Conservation (phyloP, 2,329 filamentous ascomycete genomes). For the Monosporascus sp. region DNA sequence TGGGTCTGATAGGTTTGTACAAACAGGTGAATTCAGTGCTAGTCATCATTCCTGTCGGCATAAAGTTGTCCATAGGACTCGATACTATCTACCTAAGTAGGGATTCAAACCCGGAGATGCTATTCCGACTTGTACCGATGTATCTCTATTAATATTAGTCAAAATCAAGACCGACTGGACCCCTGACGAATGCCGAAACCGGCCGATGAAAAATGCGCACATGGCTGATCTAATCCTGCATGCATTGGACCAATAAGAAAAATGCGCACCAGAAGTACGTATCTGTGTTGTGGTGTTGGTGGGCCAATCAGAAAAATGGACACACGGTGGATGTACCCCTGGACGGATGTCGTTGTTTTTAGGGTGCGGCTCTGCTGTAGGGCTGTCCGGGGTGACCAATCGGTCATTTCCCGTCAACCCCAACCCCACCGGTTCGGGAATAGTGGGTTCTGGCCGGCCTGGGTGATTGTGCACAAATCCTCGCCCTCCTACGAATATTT, state of each 20-base stretch:
- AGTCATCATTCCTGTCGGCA: no score
- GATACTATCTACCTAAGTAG: no score
- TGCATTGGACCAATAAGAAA: neutral
- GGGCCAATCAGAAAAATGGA: neutral
- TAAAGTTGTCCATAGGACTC: no score
- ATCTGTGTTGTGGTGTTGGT: neutral
- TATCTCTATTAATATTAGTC: no score
- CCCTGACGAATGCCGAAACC: neutral
- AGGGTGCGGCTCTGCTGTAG: neutral
- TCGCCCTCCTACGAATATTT: neutral
- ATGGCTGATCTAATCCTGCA: neutral
- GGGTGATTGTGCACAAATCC: neutral
- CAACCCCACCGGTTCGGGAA: neutral
- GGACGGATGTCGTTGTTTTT: neutral
- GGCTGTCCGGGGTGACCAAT: neutral
- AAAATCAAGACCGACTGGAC: no score
- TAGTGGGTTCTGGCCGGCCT: neutral
- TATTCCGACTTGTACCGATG: no score
- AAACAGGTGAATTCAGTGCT: no score
- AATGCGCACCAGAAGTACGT: neutral
- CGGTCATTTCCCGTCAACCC: neutral
- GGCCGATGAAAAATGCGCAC: neutral
- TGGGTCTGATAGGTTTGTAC: no score
- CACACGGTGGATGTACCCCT: neutral
- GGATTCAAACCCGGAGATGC: no score